phyloP scores from a whole-genome alignment of 768 basidiomycete species.

The Suillus subluteus region DNA sequence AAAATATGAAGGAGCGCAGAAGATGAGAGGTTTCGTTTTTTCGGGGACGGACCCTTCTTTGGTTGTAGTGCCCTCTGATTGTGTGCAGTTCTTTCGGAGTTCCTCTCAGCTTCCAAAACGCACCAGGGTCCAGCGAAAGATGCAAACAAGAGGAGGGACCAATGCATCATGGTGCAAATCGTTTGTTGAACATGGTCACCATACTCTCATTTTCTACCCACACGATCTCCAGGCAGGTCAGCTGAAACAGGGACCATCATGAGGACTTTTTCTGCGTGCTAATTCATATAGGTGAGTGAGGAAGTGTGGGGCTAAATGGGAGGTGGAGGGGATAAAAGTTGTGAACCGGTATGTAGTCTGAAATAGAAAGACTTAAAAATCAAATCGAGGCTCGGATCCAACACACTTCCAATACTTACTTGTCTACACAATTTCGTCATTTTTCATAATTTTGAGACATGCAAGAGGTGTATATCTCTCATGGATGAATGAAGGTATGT shows the following conservation, averaged over 20 bases:
- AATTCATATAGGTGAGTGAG: conserved; percentile 40
- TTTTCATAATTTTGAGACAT: too few species aligned
- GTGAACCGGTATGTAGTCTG: too few species aligned
- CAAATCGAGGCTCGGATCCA: too few species aligned
- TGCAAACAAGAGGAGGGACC: conserved; percentile 52
- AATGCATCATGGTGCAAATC: too few species aligned
- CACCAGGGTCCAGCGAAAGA: conserved; percentile 56
- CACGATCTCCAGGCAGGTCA: conserved; percentile 18
- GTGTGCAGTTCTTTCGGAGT: background rate
- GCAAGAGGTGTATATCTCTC: too few species aligned
- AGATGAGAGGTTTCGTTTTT: conserved; percentile 30
- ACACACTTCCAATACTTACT: too few species aligned
- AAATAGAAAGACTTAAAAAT: too few species aligned
- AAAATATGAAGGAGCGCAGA: conserved; percentile 38
- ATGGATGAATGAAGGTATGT: too few species aligned
- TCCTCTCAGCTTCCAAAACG: conserved; percentile 34
- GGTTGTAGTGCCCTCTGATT: background rate
- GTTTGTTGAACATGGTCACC: too few species aligned
- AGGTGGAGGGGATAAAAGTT: conserved; percentile 30
- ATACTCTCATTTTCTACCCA: too few species aligned
- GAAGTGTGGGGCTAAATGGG: conserved; percentile 37
- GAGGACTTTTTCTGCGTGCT: conserved; percentile 43
- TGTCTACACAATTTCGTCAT: too few species aligned
- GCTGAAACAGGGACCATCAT: conserved; percentile 54
- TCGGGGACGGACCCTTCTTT: conserved; percentile 5